Percentiles rank a stretch among this genome's conserved stretches.
phyloP scores from a whole-genome alignment of 352 stramenopile genomes.

The Globisporangium cylindrosporum region DNA sequence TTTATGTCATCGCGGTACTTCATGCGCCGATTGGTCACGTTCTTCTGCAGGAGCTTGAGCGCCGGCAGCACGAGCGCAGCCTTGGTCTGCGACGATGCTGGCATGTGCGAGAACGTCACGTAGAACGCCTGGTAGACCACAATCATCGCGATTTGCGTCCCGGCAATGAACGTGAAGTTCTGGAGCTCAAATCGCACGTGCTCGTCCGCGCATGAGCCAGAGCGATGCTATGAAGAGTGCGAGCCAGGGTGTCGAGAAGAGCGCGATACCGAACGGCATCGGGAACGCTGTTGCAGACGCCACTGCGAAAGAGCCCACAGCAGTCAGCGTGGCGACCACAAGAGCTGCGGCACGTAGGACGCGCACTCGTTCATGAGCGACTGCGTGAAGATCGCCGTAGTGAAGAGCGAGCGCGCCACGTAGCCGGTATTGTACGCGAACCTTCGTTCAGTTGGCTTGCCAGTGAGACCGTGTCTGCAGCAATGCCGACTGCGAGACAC shows the following conservation, averaged over 20 bases:
- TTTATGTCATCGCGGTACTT: slow-evolving; percentile 23
- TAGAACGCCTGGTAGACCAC: slow-evolving; percentile 32
- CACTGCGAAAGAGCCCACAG: neutral
- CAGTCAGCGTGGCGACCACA: neutral
- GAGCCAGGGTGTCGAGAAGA: neutral
- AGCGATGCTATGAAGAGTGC: neutral
- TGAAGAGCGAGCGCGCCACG: neutral
- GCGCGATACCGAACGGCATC: slow-evolving; percentile 29
- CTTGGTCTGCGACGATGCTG: slow-evolving; percentile 9
- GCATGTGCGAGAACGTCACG: slow-evolving; percentile 24
- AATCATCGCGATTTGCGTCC: slow-evolving; percentile 4
- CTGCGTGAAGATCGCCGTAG: neutral
- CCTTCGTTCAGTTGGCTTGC: neutral
- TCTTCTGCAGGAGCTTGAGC: slow-evolving; percentile 26
- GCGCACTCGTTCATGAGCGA: slow-evolving; percentile 1
- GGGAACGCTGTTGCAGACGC: slow-evolving; percentile 24
- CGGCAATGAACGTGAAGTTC: neutral
- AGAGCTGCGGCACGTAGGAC: neutral
- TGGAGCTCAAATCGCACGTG: neutral
- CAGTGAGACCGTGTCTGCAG: neutral
- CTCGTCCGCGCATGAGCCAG: neutral
- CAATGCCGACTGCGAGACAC: neutral
- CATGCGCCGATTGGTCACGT: neutral
- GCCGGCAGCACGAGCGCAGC: slow-evolving; percentile 25
- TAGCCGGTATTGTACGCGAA: neutral